These are phyloP conservation scores for Annulohypoxylon bovei DNA, from an alignment of 495 filamentous ascomycete genomes.

Conservation along the genomic window DNA sequence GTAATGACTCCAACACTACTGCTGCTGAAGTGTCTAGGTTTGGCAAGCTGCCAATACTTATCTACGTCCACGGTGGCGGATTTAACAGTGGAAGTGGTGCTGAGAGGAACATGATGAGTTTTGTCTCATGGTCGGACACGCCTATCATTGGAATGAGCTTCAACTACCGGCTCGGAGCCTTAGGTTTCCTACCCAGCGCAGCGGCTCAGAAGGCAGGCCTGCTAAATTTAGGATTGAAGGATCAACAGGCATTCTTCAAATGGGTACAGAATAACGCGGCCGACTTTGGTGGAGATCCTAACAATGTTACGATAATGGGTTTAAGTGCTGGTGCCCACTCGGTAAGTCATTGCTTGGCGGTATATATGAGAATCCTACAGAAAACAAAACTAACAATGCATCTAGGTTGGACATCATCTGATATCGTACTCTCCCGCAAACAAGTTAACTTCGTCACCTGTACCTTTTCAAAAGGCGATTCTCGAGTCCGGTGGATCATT, in stretches of 20 bases:
- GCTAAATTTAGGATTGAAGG: slow-evolving; percentile 75
- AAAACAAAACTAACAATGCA: slow-evolving; percentile 12
- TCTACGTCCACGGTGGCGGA: slow-evolving; percentile 66
- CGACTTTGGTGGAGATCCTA: slow-evolving; percentile 69
- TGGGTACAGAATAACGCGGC: slow-evolving; percentile 71
- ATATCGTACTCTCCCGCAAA: slow-evolving; percentile 57
- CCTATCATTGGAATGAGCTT: slow-evolving; percentile 70
- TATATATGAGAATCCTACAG: neutral
- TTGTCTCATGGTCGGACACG: slow-evolving; percentile 63
- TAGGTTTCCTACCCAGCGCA: slow-evolving; percentile 71
- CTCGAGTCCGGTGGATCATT: slow-evolving; percentile 71
- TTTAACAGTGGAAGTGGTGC: slow-evolving; percentile 60
- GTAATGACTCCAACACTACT: slow-evolving; percentile 37
- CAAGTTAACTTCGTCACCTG: slow-evolving; percentile 39
- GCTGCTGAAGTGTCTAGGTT: slow-evolving; percentile 36
- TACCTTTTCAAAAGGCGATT: slow-evolving; percentile 69
- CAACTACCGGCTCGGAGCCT: slow-evolving; percentile 73
- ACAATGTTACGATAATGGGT: slow-evolving; percentile 72
- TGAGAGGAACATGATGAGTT: slow-evolving; percentile 60
- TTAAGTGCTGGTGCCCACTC: slow-evolving; percentile 75
- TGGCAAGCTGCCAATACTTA: slow-evolving; percentile 64
- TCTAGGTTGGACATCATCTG: slow-evolving; percentile 71
- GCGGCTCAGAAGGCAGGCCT: slow-evolving; percentile 63
- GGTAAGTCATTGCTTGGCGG: slow-evolving; percentile 45
- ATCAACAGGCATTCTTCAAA: slow-evolving; percentile 70